Conservation (phyloP, 805 yeast species). For the Clavispora fructus region DNA sequence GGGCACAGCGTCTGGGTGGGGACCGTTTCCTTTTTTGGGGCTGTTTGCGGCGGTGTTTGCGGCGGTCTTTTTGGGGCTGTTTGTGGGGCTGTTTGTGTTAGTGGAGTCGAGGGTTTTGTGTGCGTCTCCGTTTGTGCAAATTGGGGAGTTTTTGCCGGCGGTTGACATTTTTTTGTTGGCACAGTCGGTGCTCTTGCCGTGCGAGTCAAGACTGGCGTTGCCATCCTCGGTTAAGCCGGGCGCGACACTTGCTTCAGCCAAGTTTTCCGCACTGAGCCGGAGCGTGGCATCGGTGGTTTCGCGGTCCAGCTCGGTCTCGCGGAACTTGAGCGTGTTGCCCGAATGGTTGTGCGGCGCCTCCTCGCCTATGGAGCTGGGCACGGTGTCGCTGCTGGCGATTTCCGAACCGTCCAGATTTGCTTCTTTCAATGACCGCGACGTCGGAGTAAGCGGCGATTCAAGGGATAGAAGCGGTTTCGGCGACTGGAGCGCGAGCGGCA, state of each 20-base stretch:
- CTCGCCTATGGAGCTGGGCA: constrained; percentile 15
- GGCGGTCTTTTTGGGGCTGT: too few species aligned
- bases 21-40: too few species aligned
- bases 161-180: background rate
- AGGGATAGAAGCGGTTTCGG: background rate
- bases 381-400: constrained; percentile 13
- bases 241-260: background rate
- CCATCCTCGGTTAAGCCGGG: background rate
- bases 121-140: too few species aligned
- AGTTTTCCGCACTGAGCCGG: constrained; percentile 4
- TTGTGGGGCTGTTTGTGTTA: too few species aligned
- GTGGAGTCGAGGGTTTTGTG: too few species aligned
- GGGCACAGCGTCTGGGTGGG: background rate
- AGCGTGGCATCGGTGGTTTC: constrained; percentile 5
- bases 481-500: background rate
- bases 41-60: too few species aligned
- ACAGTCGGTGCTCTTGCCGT: background rate
- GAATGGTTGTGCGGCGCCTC: constrained; percentile 1
- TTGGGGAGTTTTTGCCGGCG: background rate
- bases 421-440: constrained; percentile 10
- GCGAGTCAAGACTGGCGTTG: background rate
- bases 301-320: constrained; percentile 10
- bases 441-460: constrained; percentile 12
- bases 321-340: background rate
- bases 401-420: constrained; percentile 12